Conservation (phyloP, 371 early-diverging fungal species). For the Mortierella sp. region DNA sequence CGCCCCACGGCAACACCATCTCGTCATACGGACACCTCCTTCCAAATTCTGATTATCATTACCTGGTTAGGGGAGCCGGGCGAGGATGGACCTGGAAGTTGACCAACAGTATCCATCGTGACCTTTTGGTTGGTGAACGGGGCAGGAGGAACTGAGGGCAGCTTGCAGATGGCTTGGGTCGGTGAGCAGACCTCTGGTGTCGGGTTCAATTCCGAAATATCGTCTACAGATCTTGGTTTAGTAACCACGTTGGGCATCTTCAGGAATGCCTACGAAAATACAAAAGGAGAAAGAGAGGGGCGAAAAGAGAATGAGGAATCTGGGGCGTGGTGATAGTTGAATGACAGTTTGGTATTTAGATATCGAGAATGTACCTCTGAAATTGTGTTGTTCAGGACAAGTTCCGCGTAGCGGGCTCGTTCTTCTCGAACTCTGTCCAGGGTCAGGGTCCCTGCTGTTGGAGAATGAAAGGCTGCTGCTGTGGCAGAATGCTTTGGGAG, state of each 20-base stretch:
- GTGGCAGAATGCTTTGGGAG: constrained; percentile 33
- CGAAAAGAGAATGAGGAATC: not conserved
- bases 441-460: constrained; percentile 5
- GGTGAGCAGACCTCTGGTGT: not conserved
- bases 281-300: not conserved
- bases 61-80: constrained; percentile 29
- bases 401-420: constrained; percentile 26
- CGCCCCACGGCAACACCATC: too few relatives aligned
- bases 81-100: constrained; percentile 5
- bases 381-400: constrained; percentile 32
- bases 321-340: not conserved
- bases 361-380: constrained; percentile 51
- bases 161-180: constrained; percentile 7
- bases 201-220: constrained; percentile 14
- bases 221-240: constrained; percentile 37
- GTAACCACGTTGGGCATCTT: constrained; percentile 50
- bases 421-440: constrained; percentile 24
- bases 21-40: too few relatives aligned
- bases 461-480: constrained; percentile 24
- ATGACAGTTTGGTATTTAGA: too few relatives aligned
- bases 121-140: constrained; percentile 18
- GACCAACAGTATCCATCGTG: constrained; percentile 5
- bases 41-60: not conserved
- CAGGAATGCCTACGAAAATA: constrained; percentile 23
- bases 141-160: constrained; percentile 17